Evolutionary conservation across 371 early-diverging fungal genomes (phyloP).

Genomic region (Mortierella polycephala): DNA sequence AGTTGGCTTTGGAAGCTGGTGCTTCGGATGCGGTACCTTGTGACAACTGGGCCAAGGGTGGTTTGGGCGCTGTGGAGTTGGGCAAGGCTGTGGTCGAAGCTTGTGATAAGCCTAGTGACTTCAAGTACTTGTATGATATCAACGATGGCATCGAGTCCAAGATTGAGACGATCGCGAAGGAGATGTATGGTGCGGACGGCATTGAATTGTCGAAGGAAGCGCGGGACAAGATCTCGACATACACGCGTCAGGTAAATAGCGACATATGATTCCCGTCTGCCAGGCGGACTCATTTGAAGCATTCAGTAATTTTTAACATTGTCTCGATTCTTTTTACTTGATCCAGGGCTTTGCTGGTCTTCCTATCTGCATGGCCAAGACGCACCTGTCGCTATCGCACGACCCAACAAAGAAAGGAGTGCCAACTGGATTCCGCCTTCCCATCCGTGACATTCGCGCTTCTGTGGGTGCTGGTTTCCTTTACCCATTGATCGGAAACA

Average conservation of each 20-base stretch:
- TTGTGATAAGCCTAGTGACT: slow-evolving; percentile 69
- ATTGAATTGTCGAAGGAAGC: slow-evolving; percentile 86
- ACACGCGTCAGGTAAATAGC: slow-evolving; percentile 68
- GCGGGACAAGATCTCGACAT: slow-evolving; percentile 81
- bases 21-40: slow-evolving; percentile 88
- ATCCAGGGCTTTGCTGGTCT: slow-evolving; percentile 80
- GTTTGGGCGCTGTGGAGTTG: slow-evolving; percentile 88
- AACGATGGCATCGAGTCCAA: slow-evolving; percentile 82
- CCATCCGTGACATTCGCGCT: slow-evolving; percentile 93
- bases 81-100: slow-evolving; percentile 86
- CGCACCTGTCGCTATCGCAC: slow-evolving; percentile 91
- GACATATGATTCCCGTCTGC: neutral
- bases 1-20: slow-evolving; percentile 82
- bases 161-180: slow-evolving; percentile 90
- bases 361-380: slow-evolving; percentile 99
- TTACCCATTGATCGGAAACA: slow-evolving; percentile 93
- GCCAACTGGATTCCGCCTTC: slow-evolving; percentile 92
- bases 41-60: slow-evolving; percentile 95
- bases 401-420: slow-evolving; percentile 93
- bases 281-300: neutral
- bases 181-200: slow-evolving; percentile 95
- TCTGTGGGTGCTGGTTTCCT: slow-evolving; percentile 98
- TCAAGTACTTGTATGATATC: slow-evolving; percentile 89
- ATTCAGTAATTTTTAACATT: neutral
- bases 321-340: neutral